A percentile compares a stretch with the other conserved stretches of the same genome.
phyloP scores from a whole-genome alignment of 768 basidiomycete species.

The Chalciporus sphaerocephalus region DNA sequence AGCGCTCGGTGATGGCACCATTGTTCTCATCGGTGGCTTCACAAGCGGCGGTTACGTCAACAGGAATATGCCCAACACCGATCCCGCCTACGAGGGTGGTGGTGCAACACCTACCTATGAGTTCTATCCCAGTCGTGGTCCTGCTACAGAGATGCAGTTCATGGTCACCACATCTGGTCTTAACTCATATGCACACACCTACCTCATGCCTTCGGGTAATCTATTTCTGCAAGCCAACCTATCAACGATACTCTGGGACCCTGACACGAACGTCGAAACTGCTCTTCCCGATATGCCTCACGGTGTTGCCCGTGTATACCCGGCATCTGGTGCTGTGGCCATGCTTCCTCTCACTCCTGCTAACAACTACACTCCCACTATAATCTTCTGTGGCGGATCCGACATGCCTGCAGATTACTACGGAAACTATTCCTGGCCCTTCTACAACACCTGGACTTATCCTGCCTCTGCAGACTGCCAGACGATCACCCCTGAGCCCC shows the following conservation, averaged over 20 bases:
- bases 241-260: conserved; percentile 56
- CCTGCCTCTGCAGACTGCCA: conserved; percentile 73
- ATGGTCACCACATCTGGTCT: conserved; percentile 66
- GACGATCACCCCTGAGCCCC: conserved; percentile 81
- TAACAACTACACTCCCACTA: conserved; percentile 81
- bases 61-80: conserved; percentile 59
- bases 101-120: conserved; percentile 78
- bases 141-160: conserved; percentile 54
- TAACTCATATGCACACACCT: conserved; percentile 72
- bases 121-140: conserved; percentile 64
- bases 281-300: conserved; percentile 70
- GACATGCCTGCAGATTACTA: conserved; percentile 68
- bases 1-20: conserved; percentile 65
- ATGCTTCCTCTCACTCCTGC: conserved; percentile 89
- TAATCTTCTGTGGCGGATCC: conserved; percentile 89
- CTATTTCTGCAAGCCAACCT: conserved; percentile 79
- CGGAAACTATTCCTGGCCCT: conserved; percentile 73
- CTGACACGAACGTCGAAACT: conserved; percentile 52
- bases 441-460: conserved; percentile 66
- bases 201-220: conserved; percentile 67
- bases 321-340: conserved; percentile 81
- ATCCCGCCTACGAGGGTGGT: conserved; percentile 56
- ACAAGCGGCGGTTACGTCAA: conserved; percentile 73
- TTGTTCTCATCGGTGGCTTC: conserved; percentile 78
- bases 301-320: conserved; percentile 76